Percentiles rank a stretch among this genome's conserved stretches.
Evolutionary conservation across 768 basidiomycete species (phyloP).

Genomic region (Leucosporidium scottii): DNA sequence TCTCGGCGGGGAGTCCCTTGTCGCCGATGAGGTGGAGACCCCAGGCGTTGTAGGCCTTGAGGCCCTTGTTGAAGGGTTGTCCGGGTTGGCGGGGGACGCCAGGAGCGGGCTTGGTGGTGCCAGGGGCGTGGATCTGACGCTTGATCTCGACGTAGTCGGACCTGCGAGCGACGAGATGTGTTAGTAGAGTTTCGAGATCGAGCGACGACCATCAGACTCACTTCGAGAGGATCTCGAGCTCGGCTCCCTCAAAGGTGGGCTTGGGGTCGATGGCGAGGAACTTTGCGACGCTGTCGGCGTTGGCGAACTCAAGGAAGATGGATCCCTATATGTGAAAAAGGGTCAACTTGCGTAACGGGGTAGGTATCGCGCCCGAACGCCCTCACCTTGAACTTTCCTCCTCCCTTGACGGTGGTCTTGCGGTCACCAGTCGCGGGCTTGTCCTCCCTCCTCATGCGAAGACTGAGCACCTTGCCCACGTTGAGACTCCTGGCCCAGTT

Average conservation of each 20-base stretch:
- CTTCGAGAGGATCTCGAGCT: slow-evolving; percentile 83
- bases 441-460: slow-evolving; percentile 77
- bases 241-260: slow-evolving; percentile 67
- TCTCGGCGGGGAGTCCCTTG: slow-evolving; percentile 29
- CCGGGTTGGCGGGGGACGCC: slow-evolving; percentile 52
- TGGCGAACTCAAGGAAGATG: slow-evolving; percentile 83
- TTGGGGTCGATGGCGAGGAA: slow-evolving; percentile 78
- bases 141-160: slow-evolving; percentile 91
- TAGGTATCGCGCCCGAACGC: not conserved
- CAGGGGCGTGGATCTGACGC: slow-evolving; percentile 83
- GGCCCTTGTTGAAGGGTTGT: slow-evolving; percentile 39
- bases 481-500: slow-evolving; percentile 57
- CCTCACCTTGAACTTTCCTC: slow-evolving; percentile 36
- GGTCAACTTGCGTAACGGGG: not conserved
- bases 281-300: slow-evolving; percentile 58
- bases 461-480: slow-evolving; percentile 70
- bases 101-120: slow-evolving; percentile 23
- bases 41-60: slow-evolving; percentile 34
- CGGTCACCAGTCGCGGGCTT: slow-evolving; percentile 44
- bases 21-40: slow-evolving; percentile 24
- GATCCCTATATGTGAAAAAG: slow-evolving; percentile 55
- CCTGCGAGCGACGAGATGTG: slow-evolving; percentile 43
- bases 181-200: slow-evolving; percentile 3
- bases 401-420: slow-evolving; percentile 61
- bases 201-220: slow-evolving; percentile 42